These are phyloP conservation scores for Ceratorhiza oryzae-sativae DNA, from an alignment of 1,284 basidiomycete species.

Conservation along the genomic window DNA sequence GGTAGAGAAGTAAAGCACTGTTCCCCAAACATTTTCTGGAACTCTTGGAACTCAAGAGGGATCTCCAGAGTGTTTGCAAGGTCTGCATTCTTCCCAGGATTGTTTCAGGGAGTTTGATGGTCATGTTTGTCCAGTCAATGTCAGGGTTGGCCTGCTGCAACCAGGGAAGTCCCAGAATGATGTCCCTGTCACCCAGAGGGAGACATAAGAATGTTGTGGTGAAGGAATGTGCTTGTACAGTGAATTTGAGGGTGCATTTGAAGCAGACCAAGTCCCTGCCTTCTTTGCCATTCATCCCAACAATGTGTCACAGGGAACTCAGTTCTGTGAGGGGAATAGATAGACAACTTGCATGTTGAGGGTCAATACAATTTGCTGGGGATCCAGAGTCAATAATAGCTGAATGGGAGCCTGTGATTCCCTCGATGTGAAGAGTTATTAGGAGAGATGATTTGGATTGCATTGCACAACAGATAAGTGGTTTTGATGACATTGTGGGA, in stretches of 20 bases:
- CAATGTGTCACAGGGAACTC: not conserved
- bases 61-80: not conserved
- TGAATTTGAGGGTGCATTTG: not conserved
- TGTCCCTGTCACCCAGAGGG: not conserved
- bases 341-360: not conserved
- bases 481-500: not conserved
- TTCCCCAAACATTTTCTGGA: not conserved
- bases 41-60: not conserved
- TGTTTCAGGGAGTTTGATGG: not conserved
- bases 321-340: not conserved
- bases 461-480: not conserved
- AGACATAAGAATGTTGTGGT: not conserved
- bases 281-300: slow-evolving; percentile 3
- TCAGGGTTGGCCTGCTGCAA: not conserved
- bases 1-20: not conserved
- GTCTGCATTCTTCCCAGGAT: not conserved
- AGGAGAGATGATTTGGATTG: not conserved
- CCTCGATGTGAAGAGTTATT: not conserved
- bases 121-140: not conserved
- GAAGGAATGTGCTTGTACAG: not conserved
- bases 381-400: not conserved
- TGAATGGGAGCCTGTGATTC: not conserved
- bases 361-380: not conserved
- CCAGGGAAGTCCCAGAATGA: not conserved
- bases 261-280: not conserved